Percentiles rank a stretch among this genome's conserved stretches.
These are phyloP conservation scores for Microsporum ferrugineum DNA, from an alignment of 2,329 filamentous ascomycete species.

Conservation along the genomic window DNA sequence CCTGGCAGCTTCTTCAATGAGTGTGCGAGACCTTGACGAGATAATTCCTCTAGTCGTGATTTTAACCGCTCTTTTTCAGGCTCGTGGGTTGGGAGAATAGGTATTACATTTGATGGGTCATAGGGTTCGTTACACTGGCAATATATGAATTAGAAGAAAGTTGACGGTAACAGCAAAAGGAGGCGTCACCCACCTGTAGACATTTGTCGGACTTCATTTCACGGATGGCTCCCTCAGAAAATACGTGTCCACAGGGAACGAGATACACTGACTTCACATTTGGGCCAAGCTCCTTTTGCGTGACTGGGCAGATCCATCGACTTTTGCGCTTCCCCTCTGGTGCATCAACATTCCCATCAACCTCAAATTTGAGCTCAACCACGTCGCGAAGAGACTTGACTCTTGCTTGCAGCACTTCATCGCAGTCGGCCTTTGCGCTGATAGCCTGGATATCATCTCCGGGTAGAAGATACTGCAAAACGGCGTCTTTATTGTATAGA, in stretches of 20 bases:
- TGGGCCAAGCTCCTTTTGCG: constrained; percentile 72
- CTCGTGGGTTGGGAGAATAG: constrained; percentile 62
- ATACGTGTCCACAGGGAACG: constrained; percentile 90
- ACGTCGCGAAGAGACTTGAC: constrained; percentile 78
- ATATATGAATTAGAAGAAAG: not conserved
- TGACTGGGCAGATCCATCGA: constrained; percentile 74
- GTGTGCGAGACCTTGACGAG: constrained; percentile 64
- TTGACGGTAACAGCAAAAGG: not conserved
- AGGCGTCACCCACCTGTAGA: constrained; percentile 35
- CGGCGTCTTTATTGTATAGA: constrained; percentile 88
- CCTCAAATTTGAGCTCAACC: constrained; percentile 68
- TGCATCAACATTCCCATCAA: constrained; percentile 30
- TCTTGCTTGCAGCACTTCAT: constrained; percentile 47
- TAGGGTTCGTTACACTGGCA: constrained; percentile 63
- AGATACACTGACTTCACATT: constrained; percentile 72
- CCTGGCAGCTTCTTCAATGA: constrained; percentile 68
- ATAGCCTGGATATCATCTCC: constrained; percentile 43
- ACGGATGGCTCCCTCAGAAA: constrained; percentile 73
- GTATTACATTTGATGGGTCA: constrained; percentile 62
- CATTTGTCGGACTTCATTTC: constrained; percentile 60
- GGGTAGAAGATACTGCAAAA: constrained; percentile 58
- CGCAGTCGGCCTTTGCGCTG: constrained; percentile 47
- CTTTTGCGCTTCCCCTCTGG: constrained; percentile 35
- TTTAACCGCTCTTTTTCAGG: constrained; percentile 58
- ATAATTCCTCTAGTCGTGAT: constrained; percentile 56